These are phyloP conservation scores for Fomitopsis serialis DNA, from an alignment of 768 basidiomycete genomes.

Conservation along the genomic window DNA sequence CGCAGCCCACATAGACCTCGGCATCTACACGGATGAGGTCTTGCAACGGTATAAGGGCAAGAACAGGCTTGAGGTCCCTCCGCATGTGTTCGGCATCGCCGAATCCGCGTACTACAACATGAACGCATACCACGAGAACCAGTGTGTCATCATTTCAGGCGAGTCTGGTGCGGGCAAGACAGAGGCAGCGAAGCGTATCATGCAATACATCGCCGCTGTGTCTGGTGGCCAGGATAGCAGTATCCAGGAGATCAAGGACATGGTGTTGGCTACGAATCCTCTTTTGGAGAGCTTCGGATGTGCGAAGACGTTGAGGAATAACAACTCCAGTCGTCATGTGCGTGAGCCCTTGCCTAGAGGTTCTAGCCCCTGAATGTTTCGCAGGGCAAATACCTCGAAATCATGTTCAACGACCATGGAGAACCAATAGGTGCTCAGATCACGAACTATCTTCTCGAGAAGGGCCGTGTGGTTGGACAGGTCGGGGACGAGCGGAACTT, in stretches of 20 bases:
- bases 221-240: slow-evolving; percentile 84
- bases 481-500: slow-evolving; percentile 96
- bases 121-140: slow-evolving; percentile 99
- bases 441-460: slow-evolving; percentile 96
- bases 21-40: slow-evolving; percentile 93
- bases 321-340: slow-evolving; percentile 98
- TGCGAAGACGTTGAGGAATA: slow-evolving; percentile 97
- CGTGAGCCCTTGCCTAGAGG: slow-evolving; percentile 25
- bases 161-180: slow-evolving; percentile 99
- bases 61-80: slow-evolving; percentile 96
- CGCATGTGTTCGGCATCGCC: slow-evolving; percentile 96
- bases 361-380: slow-evolving; percentile 6
- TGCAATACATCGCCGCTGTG: slow-evolving; percentile 99
- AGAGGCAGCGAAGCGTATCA: slow-evolving; percentile 97
- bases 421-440: slow-evolving; percentile 97
- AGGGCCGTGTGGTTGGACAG: slow-evolving; percentile 94
- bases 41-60: slow-evolving; percentile 87
- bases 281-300: slow-evolving; percentile 97
- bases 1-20: slow-evolving; percentile 59
- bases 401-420: slow-evolving; percentile 93
- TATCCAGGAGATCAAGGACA: slow-evolving; percentile 98
- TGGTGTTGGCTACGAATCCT: slow-evolving; percentile 98
- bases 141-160: slow-evolving; percentile 98
- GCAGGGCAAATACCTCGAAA: slow-evolving; percentile 98
- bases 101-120: slow-evolving; percentile 98